phyloP scores from a whole-genome alignment of 805 yeast genomes.

The Candida patagonica region DNA sequence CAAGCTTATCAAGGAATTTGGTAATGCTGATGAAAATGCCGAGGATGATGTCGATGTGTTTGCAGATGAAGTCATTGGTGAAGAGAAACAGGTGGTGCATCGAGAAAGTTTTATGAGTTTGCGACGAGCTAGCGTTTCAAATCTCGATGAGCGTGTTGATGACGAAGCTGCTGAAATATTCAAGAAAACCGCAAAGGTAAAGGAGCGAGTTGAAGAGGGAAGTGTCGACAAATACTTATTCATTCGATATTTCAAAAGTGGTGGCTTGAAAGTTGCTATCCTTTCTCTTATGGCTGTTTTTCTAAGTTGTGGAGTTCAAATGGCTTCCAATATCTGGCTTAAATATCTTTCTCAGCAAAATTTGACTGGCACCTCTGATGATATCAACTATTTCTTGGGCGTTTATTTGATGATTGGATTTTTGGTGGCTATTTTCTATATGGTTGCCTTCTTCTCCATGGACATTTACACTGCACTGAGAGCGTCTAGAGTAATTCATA shows the following conservation, averaged over 20 bases:
- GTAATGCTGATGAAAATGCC: constrained; percentile 5
- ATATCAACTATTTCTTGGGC: constrained; percentile 52
- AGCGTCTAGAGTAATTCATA: constrained; percentile 41
- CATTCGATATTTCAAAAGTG: constrained; percentile 64
- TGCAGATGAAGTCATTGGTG: background rate
- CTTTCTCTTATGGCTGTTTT: constrained; percentile 32
- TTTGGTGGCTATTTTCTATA: constrained; percentile 40
- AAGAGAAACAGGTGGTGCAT: background rate
- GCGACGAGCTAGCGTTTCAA: constrained; percentile 14
- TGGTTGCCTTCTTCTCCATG: constrained; percentile 42
- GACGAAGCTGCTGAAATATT: constrained; percentile 1
- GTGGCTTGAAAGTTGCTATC: constrained; percentile 37
- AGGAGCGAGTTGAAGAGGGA: constrained; percentile 72
- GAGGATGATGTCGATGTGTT: constrained; percentile 1
- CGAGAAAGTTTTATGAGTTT: background rate
- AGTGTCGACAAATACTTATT: constrained; percentile 76
- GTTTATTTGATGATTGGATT: constrained; percentile 41
- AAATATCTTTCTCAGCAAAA: constrained; percentile 86
- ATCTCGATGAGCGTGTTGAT: constrained; percentile 9
- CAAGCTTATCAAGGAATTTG: constrained; percentile 17
- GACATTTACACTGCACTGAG: constrained; percentile 34
- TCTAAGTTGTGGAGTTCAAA: constrained; percentile 43
- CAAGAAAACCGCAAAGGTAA: constrained; percentile 6
- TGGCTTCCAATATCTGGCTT: constrained; percentile 68
- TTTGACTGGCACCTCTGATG: constrained; percentile 51